Evolutionary conservation across 192 early-diverging fungal species (phyloP).

Genomic region (Dissophora ornata): DNA sequence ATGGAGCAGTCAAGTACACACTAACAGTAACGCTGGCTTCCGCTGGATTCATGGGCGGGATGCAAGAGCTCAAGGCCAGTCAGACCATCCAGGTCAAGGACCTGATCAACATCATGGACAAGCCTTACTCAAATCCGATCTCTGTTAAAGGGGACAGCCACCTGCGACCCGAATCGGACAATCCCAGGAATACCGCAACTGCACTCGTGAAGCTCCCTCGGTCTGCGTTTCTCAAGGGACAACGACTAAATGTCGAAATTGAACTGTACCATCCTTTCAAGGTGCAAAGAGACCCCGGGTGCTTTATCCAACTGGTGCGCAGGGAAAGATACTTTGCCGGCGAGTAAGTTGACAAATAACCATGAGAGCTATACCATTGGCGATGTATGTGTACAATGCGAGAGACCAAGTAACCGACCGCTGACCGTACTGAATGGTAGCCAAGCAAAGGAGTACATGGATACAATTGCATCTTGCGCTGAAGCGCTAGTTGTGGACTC

Average conservation of each 20-base stretch:
- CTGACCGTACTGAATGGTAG: slow-evolving; percentile 12
- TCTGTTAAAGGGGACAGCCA: slow-evolving; percentile 4
- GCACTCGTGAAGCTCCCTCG: slow-evolving; percentile 6
- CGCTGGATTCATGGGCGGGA: slow-evolving; percentile 8
- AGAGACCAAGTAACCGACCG: too few species aligned
- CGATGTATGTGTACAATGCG: too few species aligned
- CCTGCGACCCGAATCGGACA: neutral
- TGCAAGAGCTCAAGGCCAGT: slow-evolving; percentile 19
- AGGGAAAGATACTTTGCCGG: slow-evolving; percentile 26
- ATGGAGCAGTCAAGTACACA: slow-evolving; percentile 26
- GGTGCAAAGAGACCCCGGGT: slow-evolving; percentile 17
- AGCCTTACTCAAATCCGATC: slow-evolving; percentile 6
- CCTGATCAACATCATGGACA: slow-evolving; percentile 15
- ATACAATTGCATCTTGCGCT: slow-evolving; percentile 1
- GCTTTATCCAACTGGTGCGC: slow-evolving; percentile 24
- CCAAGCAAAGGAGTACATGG: slow-evolving; percentile 29
- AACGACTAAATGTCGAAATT: slow-evolving; percentile 13
- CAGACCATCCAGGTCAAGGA: slow-evolving; percentile 14
- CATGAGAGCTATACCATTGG: too few species aligned
- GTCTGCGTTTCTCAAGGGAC: slow-evolving; percentile 19
- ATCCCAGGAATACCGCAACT: slow-evolving; percentile 7
- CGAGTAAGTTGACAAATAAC: slow-evolving; percentile 43
- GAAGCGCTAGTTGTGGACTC: slow-evolving; percentile 14
- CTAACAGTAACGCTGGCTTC: slow-evolving; percentile 13
- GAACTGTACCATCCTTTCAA: slow-evolving; percentile 28